These are phyloP conservation scores for Candida sanyiensis DNA, from an alignment of 805 yeast genomes.

Conservation along the genomic window DNA sequence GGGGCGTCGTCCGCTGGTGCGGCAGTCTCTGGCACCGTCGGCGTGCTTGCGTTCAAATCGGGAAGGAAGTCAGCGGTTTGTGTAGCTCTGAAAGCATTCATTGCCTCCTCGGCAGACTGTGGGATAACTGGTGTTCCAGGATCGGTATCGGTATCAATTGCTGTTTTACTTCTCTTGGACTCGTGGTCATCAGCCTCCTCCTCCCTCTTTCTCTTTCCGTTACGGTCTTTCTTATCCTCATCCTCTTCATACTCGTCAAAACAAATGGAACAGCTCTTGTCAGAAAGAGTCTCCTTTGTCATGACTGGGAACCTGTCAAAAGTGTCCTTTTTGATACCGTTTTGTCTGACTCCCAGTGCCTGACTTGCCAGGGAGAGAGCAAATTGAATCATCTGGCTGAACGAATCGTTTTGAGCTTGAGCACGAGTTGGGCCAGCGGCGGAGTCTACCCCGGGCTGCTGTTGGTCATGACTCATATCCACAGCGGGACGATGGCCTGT, in stretches of 20 bases:
- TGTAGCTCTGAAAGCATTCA: constrained; percentile 9
- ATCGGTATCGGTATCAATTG: not conserved
- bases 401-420: not conserved
- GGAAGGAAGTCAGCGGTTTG: constrained; percentile 1
- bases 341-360: constrained; percentile 23
- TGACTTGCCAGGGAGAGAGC: constrained; percentile 1
- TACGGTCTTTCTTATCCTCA: constrained; percentile 12
- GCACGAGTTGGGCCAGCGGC: not conserved
- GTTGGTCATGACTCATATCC: no score
- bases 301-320: constrained; percentile 46
- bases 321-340: constrained; percentile 47
- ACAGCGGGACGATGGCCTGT: not conserved
- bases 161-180: constrained; percentile 7
- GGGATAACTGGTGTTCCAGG: not conserved
- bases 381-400: constrained; percentile 2
- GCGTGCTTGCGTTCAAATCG: no score
- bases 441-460: no score
- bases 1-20: constrained; percentile 1
- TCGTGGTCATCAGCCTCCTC: not conserved
- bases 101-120: constrained; percentile 1
- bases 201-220: constrained; percentile 19
- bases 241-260: constrained; percentile 42
- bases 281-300: constrained; percentile 28
- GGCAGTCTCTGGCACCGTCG: no score
- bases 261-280: constrained; percentile 54